Percentiles rank a stretch among this genome's conserved stretches.
phyloP scores from a whole-genome alignment of 768 basidiomycete genomes.

The Strobilomyces dryophilus region DNA sequence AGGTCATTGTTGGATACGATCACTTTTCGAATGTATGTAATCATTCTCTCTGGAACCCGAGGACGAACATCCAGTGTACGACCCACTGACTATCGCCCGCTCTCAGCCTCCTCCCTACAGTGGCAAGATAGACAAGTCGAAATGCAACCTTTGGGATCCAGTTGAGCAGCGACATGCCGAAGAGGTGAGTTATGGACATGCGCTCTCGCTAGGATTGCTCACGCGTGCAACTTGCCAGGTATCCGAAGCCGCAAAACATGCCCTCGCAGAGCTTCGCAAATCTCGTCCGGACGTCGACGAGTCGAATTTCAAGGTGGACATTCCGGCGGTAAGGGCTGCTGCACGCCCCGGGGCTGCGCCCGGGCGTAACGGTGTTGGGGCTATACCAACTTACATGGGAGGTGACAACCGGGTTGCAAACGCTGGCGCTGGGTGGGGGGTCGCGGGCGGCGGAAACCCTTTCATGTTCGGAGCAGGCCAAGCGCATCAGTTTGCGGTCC shows the following conservation, averaged over 20 bases:
- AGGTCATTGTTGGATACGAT: conserved; percentile 69
- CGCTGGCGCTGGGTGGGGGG: neutral
- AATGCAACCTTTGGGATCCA: conserved; percentile 67
- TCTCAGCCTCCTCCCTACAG: conserved; percentile 22
- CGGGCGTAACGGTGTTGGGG: neutral
- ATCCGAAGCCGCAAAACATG: conserved; percentile 59
- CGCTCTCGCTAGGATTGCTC: neutral
- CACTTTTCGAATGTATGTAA: conserved; percentile 58
- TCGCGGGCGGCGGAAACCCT: neutral
- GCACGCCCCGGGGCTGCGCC: neutral
- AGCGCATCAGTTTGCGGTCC: conserved; percentile 8
- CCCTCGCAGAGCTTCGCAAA: conserved; percentile 56
- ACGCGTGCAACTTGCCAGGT: conserved; percentile 44
- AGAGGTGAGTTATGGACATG: conserved; percentile 43
- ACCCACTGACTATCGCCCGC: conserved; percentile 3
- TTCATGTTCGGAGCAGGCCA: conserved; percentile 19
- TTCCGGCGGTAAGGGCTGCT: conserved; percentile 35
- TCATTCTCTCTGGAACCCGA: neutral
- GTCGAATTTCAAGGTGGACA: conserved; percentile 58
- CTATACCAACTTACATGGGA: neutral
- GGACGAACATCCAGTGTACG: neutral
- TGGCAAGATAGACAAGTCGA: conserved; percentile 30
- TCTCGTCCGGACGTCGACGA: conserved; percentile 62
- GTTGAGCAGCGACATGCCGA: conserved; percentile 61
- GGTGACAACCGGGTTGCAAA: neutral